Conservation (phyloP, 2,329 filamentous ascomycete genomes). For the Fusarium sp. region DNA sequence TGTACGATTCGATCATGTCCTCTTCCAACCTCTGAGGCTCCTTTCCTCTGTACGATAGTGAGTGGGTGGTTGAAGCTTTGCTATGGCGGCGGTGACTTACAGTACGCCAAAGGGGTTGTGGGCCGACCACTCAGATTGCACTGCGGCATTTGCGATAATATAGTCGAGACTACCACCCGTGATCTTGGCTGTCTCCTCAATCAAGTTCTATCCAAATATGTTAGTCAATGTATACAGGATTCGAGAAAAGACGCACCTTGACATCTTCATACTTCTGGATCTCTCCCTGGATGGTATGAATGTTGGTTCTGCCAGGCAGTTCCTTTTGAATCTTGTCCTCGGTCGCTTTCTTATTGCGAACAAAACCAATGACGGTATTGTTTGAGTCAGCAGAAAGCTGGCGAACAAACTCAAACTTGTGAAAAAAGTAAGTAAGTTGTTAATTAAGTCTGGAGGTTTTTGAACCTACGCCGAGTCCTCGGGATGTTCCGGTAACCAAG, state of each 20-base stretch:
- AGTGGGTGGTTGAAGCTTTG: accelerated
- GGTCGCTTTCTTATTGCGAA: constrained; percentile 58
- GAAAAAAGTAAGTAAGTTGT: accelerated
- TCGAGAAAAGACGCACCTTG: not conserved
- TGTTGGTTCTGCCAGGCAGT: constrained; percentile 47
- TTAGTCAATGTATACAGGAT: not conserved
- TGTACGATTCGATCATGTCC: constrained; percentile 48
- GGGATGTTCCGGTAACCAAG: constrained; percentile 39
- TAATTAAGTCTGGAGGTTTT: no score
- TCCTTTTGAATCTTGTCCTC: constrained; percentile 54
- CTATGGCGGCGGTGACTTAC: constrained; percentile 15
- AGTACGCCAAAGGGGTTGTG: constrained; percentile 28
- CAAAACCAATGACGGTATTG: constrained; percentile 60
- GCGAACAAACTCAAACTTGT: constrained; percentile 54
- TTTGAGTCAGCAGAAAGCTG: constrained; percentile 58
- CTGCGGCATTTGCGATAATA: constrained; percentile 65
- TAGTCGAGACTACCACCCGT: constrained; percentile 62
- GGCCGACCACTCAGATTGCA: constrained; percentile 49
- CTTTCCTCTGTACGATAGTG: constrained; percentile 3
- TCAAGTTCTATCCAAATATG: not conserved
- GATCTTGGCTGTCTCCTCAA: constrained; percentile 51
- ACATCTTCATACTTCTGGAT: constrained; percentile 11
- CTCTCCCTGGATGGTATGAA: constrained; percentile 36
- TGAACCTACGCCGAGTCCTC: constrained; percentile 34
- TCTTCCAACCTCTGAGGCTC: constrained; percentile 31